These are phyloP conservation scores for Sideroxylon spinosum DNA, from an alignment of 179 eudicot species.

Conservation along the genomic window DNA sequence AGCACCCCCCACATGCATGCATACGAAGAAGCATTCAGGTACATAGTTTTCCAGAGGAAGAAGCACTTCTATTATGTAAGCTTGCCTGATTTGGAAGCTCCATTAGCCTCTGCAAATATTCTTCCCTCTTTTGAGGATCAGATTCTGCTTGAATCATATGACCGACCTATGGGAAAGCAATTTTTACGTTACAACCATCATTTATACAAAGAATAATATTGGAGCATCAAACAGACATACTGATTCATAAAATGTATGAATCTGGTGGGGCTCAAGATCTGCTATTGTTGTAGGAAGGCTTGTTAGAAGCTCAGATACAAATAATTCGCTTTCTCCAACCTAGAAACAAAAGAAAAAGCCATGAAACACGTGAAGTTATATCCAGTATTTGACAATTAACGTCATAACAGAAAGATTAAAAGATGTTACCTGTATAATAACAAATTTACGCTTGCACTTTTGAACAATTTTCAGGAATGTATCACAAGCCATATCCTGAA, in stretches of 20 bases:
- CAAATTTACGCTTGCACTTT: slow-evolving; percentile 97
- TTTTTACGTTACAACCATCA: background rate
- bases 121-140: slow-evolving; percentile 92
- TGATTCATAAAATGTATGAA: slow-evolving; percentile 92
- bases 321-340: slow-evolving; percentile 98
- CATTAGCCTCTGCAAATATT: slow-evolving; percentile 86
- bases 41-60: background rate
- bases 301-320: slow-evolving; percentile 94
- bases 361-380: background rate
- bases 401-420: background rate
- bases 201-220: background rate
- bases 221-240: slow-evolving; percentile 40
- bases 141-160: slow-evolving; percentile 94
- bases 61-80: background rate
- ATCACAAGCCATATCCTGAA: slow-evolving; percentile 99
- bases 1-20: no score
- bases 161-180: slow-evolving; percentile 56
- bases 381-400: background rate
- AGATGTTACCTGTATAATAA: slow-evolving; percentile 63
- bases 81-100: slow-evolving; percentile 90
- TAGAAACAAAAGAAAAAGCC: slow-evolving; percentile 21
- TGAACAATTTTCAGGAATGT: slow-evolving; percentile 97
- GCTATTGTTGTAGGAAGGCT: slow-evolving; percentile 77
- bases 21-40: no score
- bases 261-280: slow-evolving; percentile 91